Base-by-base conservation (phyloP, 2,329 filamentous ascomycete species). In the Colletotrichum coccodes region DNA sequence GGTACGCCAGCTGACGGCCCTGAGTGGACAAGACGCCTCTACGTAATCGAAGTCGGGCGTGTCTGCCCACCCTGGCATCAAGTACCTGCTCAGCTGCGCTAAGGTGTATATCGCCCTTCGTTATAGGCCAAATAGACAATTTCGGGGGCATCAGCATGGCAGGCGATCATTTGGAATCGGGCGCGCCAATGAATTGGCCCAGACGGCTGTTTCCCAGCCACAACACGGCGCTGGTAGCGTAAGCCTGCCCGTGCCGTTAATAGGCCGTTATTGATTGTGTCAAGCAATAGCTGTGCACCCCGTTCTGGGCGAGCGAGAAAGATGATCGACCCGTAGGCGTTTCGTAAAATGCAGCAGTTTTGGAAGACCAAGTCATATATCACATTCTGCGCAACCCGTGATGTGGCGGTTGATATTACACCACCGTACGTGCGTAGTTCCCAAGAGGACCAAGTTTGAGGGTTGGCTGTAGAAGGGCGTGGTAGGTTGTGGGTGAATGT, bases 361-460 rank as follows among this genome's bases (percentile, higher is more conserved):
- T 49, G 53, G n/a, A 32, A 28, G 30, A 21, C 26, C 26, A 54
- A 44, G 16, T 44, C 40, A 16, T 54, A 32, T 23, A 53, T 64
- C 65, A 53, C 4, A 38, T 60, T 40, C n/a, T 18, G 16, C 44
- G 49, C 40, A 40, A 49, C 26, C 42, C 28, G 42, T 36, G 12
- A 52, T 50, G 50, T 30, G 16, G 60, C 42, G 42, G 52, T 32
- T n/a, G 64, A 63, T 46, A 32, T 30, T 54, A 59, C 34, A 32
- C 26, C 30, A n/a, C 52, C 21, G 16, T 60, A 65, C 47, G 54
- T 40, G 47, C 54, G 65, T 65, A 60, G 40, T 32, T 47, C 32
- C 53, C n/a, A 42, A 34, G 11, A 44, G n/a, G 26, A 18, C 16
- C 14, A 30, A 47, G 16, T n/a, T 38, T 34, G 57, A 21, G 23